Evolutionary conservation across 768 basidiomycete species (phyloP).

Genomic region (Coprinopsis cinerea): DNA sequence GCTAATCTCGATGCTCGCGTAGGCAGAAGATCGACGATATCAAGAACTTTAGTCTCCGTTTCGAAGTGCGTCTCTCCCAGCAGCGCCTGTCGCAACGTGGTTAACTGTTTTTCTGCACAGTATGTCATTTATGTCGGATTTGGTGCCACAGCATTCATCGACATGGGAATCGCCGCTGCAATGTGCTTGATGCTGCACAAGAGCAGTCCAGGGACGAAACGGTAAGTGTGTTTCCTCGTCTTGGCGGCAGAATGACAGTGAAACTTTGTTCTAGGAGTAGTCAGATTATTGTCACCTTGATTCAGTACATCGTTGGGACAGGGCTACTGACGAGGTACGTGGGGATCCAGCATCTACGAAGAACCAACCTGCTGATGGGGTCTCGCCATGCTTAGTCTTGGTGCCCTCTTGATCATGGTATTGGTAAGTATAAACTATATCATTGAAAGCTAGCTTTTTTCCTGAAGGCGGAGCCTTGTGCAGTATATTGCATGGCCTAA

Average conservation of each 20-base stretch:
- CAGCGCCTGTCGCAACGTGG: neutral
- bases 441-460: neutral
- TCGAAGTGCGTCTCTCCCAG: constrained; percentile 4
- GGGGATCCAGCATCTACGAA: neutral
- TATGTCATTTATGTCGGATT: constrained; percentile 28
- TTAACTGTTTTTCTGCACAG: constrained; percentile 11
- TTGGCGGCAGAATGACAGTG: neutral
- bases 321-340: constrained; percentile 26
- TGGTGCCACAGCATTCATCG: constrained; percentile 23
- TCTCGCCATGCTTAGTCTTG: constrained; percentile 16
- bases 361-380: too few species aligned
- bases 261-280: constrained; percentile 16
- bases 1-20: neutral
- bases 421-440: constrained; percentile 15
- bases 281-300: constrained; percentile 22
- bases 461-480: neutral
- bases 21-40: neutral
- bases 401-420: constrained; percentile 23
- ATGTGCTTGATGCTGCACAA: constrained; percentile 28
- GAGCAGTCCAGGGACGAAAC: constrained; percentile 18
- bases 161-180: constrained; percentile 24
- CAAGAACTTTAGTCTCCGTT: neutral
- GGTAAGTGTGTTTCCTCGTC: constrained; percentile 11
- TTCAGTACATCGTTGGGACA: constrained; percentile 27
- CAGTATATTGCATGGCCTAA: constrained; percentile 26